phyloP scores from a whole-genome alignment of 495 filamentous ascomycete species.

The Evernia prunastri region DNA sequence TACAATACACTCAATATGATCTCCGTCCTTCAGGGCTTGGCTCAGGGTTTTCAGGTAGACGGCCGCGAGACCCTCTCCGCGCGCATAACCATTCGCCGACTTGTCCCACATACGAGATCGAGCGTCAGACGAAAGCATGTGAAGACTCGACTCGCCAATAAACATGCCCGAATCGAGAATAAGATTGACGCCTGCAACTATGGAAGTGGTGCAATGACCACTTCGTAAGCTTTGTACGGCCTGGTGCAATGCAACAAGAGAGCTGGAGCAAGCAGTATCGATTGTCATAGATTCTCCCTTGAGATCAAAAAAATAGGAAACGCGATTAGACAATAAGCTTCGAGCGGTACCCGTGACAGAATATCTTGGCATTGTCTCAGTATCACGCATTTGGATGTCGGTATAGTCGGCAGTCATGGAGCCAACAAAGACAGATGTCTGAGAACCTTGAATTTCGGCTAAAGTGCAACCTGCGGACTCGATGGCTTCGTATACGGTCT shows the following conservation, averaged over 20 bases:
- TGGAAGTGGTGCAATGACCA: no score
- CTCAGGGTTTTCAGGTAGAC: neutral
- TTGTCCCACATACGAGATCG: constrained; percentile 56
- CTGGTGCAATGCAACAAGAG: constrained; percentile 31
- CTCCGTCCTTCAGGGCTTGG: constrained; percentile 7
- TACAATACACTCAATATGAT: constrained; percentile 58
- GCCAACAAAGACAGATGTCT: constrained; percentile 41
- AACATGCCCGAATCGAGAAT: no score
- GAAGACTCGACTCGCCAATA: no score
- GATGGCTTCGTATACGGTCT: constrained; percentile 28
- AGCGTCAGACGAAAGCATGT: no score
- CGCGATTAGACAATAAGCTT: constrained; percentile 21
- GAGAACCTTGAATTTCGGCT: constrained; percentile 30
- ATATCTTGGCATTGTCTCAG: no score
- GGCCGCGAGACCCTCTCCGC: neutral
- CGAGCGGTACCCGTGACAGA: no score
- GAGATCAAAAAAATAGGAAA: constrained; percentile 25
- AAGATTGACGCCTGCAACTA: constrained; percentile 34
- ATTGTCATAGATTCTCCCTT: constrained; percentile 24
- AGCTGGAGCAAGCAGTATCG: constrained; percentile 27
- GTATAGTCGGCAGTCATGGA: no score
- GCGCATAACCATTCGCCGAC: neutral
- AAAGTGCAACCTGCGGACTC: constrained; percentile 28
- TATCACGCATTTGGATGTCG: no score
- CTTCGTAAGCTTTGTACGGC: no score